Base-by-base conservation (phyloP, 2,329 filamentous ascomycete species). In the Colletotrichum navitas region DNA sequence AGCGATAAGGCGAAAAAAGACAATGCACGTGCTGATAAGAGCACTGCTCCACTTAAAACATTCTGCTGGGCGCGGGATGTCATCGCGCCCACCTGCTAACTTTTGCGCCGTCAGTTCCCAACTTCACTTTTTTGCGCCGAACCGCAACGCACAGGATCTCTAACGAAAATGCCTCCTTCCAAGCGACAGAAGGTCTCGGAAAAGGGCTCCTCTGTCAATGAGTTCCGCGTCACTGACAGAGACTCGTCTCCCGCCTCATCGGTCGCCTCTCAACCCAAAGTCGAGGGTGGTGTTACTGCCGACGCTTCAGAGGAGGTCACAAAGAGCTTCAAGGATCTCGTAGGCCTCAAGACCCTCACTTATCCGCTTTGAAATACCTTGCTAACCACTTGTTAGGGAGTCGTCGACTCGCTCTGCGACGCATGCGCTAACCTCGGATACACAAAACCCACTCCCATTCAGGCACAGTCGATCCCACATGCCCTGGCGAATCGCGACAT, bases 321-420 rank as follows among this genome's bases (percentile, higher is more conserved):
- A 55, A 92, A 91, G 82, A 90, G 89, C 0, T 94, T 94, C 77
- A 89, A 88, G 66, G 91, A 93, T 43, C 80, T 93, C 55, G 87
- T 88, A 79, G 39, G 82, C 63, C 47, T 39, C 26, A 16, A 47
- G 26, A 45, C 16, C 26, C 2, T 12, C 4, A 10, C 5, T 11
- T 24, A 21, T 5, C 16, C n/a, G 3, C 32, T 36, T 24, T 11
- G 12, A 36, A 21, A n/a, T 6, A 24, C 21, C 32, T 34, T 26
- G n/a, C 76, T 77, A 73, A 79, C 52, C 4, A 18, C 60, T 47
- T 47, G 5, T 2, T 65, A 91, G 89, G 95, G 95, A 32, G 88
- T 98, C 61, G 93, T 95, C 70, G 94, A 97, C 67, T 89, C 93
- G 39, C 87, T 99, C 64, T 97, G 94, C 83, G 95, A 98, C 79